Conservation (phyloP, 2,329 filamentous ascomycete genomes). For the Fonsecaea pugnacius region DNA sequence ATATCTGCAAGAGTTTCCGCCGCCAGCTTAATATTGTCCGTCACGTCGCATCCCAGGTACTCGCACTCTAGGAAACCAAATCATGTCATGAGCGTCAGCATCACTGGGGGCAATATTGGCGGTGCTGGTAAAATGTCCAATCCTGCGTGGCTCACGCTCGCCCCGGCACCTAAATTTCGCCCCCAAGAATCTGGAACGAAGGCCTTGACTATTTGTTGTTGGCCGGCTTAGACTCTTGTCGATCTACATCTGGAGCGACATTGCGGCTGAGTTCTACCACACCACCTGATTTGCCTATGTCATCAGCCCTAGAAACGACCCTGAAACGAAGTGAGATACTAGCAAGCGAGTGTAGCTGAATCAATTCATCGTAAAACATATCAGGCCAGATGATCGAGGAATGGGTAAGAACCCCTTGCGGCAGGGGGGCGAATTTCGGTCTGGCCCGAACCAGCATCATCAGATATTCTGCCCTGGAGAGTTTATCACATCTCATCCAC, state of each 20-base stretch:
- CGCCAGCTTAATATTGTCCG: not conserved
- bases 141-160: not conserved
- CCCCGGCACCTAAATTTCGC: not conserved
- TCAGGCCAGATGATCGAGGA: not conserved
- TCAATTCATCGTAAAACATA: not conserved
- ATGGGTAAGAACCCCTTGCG: not conserved
- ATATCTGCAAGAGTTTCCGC: not conserved
- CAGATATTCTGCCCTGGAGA: not conserved
- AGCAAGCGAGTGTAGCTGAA: not conserved
- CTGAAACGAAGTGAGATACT: constrained; percentile 5
- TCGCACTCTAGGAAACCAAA: not conserved
- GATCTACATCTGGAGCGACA: not conserved
- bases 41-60: not conserved
- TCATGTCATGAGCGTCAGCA: constrained; percentile 12
- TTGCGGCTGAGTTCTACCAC: constrained; percentile 12
- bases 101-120: not conserved
- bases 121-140: not conserved
- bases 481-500: not conserved
- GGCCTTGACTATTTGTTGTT: not conserved
- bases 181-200: not conserved
- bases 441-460: not conserved
- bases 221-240: not conserved
- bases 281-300: not conserved
- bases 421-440: not conserved
- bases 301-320: constrained; percentile 6